These are phyloP conservation scores for Penicillium salamii DNA, from an alignment of 495 filamentous ascomycete genomes.

Conservation along the genomic window DNA sequence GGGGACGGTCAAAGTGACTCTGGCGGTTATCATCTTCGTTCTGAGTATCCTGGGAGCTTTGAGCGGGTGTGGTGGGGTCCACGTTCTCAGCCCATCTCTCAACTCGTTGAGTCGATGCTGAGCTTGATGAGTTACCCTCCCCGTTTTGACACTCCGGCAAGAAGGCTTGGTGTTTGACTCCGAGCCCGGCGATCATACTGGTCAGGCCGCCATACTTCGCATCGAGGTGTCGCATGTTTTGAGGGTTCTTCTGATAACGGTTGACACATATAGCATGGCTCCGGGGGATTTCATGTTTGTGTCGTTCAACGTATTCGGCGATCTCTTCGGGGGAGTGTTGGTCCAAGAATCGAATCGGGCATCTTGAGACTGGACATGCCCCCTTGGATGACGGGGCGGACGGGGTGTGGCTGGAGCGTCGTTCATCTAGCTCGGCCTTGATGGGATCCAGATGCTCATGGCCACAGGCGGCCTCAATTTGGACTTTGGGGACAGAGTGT, in stretches of 20 bases:
- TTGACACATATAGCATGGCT: constrained; percentile 89
- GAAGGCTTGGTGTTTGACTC: constrained; percentile 77
- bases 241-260: constrained; percentile 78
- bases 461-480: constrained; percentile 32
- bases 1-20: constrained; percentile 69
- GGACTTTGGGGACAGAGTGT: constrained; percentile 26
- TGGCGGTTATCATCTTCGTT: constrained; percentile 36
- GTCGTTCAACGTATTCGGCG: constrained; percentile 81
- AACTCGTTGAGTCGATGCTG: constrained; percentile 59
- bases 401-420: constrained; percentile 32
- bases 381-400: constrained; percentile 51
- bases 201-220: constrained; percentile 87
- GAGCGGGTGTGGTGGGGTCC: constrained; percentile 34
- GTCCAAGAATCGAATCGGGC: constrained; percentile 85
- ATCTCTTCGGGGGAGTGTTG: constrained; percentile 90
- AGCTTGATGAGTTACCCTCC: constrained; percentile 10
- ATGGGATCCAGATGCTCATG: constrained; percentile 44
- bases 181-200: constrained; percentile 85
- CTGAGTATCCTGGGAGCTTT: constrained; percentile 37
- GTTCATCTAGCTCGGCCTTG: constrained; percentile 41
- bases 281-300: constrained; percentile 88
- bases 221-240: constrained; percentile 78
- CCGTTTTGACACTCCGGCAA: constrained; percentile 59
- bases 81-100: constrained; percentile 79
- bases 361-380: constrained; percentile 80